Conservation (phyloP, 345 rosid genomes). For the Eutrema yunnanense region DNA sequence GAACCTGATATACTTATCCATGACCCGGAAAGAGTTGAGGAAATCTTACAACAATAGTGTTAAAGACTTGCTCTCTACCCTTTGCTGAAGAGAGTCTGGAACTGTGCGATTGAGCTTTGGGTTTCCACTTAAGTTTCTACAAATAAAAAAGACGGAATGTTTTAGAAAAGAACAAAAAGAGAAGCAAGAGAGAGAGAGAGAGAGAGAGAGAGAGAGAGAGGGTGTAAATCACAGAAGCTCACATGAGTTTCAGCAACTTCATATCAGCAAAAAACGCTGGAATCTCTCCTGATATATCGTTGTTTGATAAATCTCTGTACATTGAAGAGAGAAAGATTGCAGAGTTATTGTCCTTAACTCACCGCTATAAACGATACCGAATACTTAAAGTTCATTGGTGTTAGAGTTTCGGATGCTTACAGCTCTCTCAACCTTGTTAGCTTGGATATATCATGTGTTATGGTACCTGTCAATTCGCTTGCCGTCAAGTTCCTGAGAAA, state of each 20-base stretch:
- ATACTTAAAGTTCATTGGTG: background rate
- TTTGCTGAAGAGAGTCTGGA: background rate
- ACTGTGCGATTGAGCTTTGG: background rate
- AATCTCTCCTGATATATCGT: conserved; percentile 30
- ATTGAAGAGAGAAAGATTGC: background rate
- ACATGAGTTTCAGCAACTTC: conserved; percentile 34
- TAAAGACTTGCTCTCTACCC: background rate
- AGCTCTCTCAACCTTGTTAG: conserved; percentile 21
- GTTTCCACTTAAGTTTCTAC: conserved; percentile 8
- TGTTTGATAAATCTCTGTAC: conserved; percentile 47
- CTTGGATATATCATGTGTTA: conserved; percentile 19
- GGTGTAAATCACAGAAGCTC: conserved; percentile 10
- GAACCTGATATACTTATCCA: background rate
- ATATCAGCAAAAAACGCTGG: conserved; percentile 35
- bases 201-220: background rate
- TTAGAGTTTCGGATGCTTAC: conserved; percentile 24
- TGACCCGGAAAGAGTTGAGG: background rate
- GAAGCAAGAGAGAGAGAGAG: background rate
- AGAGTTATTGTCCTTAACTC: background rate
- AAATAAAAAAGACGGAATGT: background rate
- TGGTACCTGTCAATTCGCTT: conserved; percentile 21
- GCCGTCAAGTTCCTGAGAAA: conserved; percentile 22
- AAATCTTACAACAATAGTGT: background rate
- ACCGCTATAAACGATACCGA: background rate
- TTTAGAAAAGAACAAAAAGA: background rate